Base-by-base conservation (phyloP, 176 grass and related monocot genomes). In the Raddia guianensis region DNA sequence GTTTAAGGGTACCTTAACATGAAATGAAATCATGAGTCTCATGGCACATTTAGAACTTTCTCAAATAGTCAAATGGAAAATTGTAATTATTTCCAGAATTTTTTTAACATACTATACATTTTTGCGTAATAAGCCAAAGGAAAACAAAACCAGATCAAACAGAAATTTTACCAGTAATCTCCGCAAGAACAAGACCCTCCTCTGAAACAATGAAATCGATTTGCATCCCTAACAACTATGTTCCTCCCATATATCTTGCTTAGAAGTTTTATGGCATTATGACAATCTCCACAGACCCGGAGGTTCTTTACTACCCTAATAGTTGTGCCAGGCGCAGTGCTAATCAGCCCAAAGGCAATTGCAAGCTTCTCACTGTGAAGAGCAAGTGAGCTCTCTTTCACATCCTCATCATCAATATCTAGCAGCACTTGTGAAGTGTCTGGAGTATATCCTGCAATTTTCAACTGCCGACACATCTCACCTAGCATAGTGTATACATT, bases 321-420 rank as follows among this genome's bases (percentile, higher is more conserved):
- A 72, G 89, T 79, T 0, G 78, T 89, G 6, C 64, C 66, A 9
- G 89, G 50, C 8, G 70, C 46, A 45, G 81, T 87, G 73, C 86
- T 89, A 53, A 89, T 91, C 34, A 94, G 64, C 16, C 92, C 89
- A 80, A 91, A 94, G 56, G 89, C 84, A 76, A 94, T 76, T 12
- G 92, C 92, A 66, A 91, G 84, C 87, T 87, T 94, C 78, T 94
- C 89, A 3, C 86, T 94, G 47, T 94, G 89, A 82, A 89, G 75
- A 61, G 87, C 84, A 65, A 94, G 76, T 12, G 84, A 86, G 32
- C 73, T 94, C 81, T 94, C 81, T 80, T 87, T 94, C 63, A 85
- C 73, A 73, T 85, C 89, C 64, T 91, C 74, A 62, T 89, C 89
- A 49, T 89, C 73, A 66, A 91, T 91, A 77, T 94, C 84, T 72